Evolutionary conservation across 139 green algal species (phyloP).

Genomic region (Tetraselmis striata): DNA sequence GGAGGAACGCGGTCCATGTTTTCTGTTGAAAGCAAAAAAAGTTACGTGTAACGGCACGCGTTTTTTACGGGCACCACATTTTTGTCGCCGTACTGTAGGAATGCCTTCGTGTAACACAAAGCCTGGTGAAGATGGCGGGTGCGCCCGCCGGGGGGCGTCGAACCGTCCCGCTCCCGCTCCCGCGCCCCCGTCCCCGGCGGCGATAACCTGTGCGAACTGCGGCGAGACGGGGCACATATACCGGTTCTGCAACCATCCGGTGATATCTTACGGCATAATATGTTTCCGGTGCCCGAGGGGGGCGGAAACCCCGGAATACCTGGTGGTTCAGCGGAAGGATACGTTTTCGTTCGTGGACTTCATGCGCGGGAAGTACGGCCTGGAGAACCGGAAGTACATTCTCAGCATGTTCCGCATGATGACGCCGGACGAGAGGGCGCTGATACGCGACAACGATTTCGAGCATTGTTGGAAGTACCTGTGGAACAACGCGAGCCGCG

Average conservation of each 20-base stretch:
- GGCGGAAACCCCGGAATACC: conserved; percentile 4
- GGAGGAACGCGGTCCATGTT: neutral
- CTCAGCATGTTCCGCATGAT: conserved; percentile 4
- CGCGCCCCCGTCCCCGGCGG: too few relatives aligned
- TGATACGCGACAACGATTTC: neutral
- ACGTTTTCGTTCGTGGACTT: conserved; percentile 19
- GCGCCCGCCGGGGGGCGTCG: too few relatives aligned
- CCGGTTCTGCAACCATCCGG: conserved; percentile 11
- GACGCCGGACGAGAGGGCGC: conserved; percentile 11
- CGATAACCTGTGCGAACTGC: conserved; percentile 17
- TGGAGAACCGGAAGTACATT: conserved; percentile 10
- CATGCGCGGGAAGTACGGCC: conserved; percentile 17
- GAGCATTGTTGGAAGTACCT: neutral
- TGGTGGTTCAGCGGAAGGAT: conserved; percentile 24
- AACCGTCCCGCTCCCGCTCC: too few relatives aligned
- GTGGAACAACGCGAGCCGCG: neutral
- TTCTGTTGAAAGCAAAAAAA: neutral
- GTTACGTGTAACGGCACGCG: neutral
- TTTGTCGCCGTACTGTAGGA: too few relatives aligned
- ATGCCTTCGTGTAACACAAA: too few relatives aligned
- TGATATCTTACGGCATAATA: conserved; percentile 14
- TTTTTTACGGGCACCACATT: neutral
- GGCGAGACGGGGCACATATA: conserved; percentile 15
- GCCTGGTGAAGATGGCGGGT: too few relatives aligned
- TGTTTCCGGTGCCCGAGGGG: neutral